A percentile compares a stretch with the other conserved stretches of the same genome.
Evolutionary conservation across 2,329 filamentous ascomycete genomes (phyloP).

Genomic region (Colletotrichum simmondsii): DNA sequence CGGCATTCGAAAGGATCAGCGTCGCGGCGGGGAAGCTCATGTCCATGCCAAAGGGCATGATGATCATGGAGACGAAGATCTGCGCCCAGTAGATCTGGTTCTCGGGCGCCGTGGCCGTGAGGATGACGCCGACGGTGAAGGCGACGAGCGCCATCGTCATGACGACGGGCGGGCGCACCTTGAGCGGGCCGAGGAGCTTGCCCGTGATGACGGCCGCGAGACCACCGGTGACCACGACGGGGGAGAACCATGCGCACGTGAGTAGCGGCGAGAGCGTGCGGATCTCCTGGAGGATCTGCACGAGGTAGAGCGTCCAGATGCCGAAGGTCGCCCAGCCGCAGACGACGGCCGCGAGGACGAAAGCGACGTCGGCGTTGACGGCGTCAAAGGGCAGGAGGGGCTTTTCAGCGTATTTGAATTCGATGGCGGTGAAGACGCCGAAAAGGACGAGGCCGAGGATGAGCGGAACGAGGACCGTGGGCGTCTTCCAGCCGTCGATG

Average conservation of each 20-base stretch:
- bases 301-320: conserved; percentile 63
- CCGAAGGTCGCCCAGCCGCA: conserved; percentile 67
- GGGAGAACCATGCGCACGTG: conserved; percentile 56
- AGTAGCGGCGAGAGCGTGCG: conserved; percentile 55
- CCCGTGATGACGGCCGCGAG: conserved; percentile 57
- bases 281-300: conserved; percentile 59
- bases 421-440: conserved; percentile 66
- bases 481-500: conserved; percentile 65
- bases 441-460: conserved; percentile 67
- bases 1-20: conserved; percentile 66
- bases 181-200: conserved; percentile 50
- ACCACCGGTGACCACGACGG: conserved; percentile 54
- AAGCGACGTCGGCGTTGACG: conserved; percentile 58
- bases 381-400: conserved; percentile 69
- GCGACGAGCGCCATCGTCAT: conserved; percentile 56
- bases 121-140: conserved; percentile 54
- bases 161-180: conserved; percentile 50
- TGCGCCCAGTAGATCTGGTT: conserved; percentile 73
- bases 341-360: conserved; percentile 65
- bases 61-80: conserved; percentile 66
- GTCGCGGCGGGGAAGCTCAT: conserved; percentile 74
- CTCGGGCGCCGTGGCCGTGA: conserved; percentile 60
- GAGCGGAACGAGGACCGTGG: conserved; percentile 67
- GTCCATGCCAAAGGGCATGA: conserved; percentile 74
- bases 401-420: conserved; percentile 55